Evolutionary conservation across 306 rosid genomes (phyloP).

Genomic region (Alnus rubra): DNA sequence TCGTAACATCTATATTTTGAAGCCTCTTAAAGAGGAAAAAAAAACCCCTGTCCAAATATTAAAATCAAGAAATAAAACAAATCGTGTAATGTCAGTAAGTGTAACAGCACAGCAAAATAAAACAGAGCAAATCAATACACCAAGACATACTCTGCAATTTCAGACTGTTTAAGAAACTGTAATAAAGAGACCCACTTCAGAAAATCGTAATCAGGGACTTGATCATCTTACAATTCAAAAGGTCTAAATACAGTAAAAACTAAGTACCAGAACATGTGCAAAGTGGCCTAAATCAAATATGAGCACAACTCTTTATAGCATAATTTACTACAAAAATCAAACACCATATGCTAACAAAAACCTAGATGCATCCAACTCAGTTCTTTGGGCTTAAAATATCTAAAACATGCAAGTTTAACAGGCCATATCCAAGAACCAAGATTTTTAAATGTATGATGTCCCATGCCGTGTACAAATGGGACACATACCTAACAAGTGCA

Average conservation of each 20-base stretch:
- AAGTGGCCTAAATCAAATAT: background rate
- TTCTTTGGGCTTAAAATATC: constrained; percentile 11
- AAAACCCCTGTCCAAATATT: no score
- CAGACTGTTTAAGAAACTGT: constrained; percentile 91
- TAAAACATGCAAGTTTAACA: background rate
- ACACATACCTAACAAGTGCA: background rate
- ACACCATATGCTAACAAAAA: constrained; percentile 5
- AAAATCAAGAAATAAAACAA: constrained; percentile 39
- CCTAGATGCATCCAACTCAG: constrained; percentile 4
- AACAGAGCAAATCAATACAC: constrained; percentile 16
- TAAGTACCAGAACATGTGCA: background rate
- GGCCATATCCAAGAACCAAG: background rate
- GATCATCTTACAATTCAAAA: constrained; percentile 17
- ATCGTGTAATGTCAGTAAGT: constrained; percentile 17
- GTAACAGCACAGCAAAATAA: constrained; percentile 16
- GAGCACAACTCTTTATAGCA: background rate
- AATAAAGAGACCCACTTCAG: constrained; percentile 35
- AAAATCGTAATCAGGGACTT: constrained; percentile 21
- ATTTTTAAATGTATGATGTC: background rate
- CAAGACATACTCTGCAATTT: constrained; percentile 76
- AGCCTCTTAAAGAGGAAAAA: background rate
- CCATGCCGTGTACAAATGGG: background rate
- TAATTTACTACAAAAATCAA: background rate
- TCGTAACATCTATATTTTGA: background rate
- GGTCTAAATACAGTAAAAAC: constrained; percentile 1